phyloP scores from a whole-genome alignment of 164 flowering plant genomes.

The Aristolochia fimbriata region DNA sequence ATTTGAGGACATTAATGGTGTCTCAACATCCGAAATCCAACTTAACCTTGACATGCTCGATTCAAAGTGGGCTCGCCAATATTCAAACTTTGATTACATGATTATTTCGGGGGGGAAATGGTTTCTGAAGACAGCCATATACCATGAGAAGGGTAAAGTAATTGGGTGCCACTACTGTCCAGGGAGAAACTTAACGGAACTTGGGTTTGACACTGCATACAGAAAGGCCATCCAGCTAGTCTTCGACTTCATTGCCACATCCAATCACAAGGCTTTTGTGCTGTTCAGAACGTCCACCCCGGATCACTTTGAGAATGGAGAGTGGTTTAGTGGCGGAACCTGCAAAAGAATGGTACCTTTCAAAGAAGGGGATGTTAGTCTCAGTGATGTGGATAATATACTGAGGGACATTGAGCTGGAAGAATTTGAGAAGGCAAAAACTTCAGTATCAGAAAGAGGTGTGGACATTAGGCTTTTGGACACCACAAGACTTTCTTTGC shows the following conservation, averaged over 20 bases:
- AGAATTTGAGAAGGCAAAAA: constrained; percentile 41
- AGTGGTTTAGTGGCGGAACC: constrained; percentile 81
- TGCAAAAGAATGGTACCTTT: constrained; percentile 52
- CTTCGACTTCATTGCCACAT: constrained; percentile 23
- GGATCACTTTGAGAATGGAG: constrained; percentile 88
- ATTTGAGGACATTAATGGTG: constrained; percentile 76
- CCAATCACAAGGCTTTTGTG: constrained; percentile 39
- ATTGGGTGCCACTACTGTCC: constrained; percentile 83
- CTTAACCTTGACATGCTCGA: constrained; percentile 75
- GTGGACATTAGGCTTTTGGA: constrained; percentile 60
- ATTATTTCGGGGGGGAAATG: constrained; percentile 83
- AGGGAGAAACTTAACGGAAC: constrained; percentile 46
- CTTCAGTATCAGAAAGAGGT: constrained; percentile 15
- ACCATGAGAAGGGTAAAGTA: constrained; percentile 46
- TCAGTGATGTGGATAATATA: constrained; percentile 29
- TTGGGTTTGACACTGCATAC: constrained; percentile 58
- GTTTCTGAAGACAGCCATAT: constrained; percentile 80
- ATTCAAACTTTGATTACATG: constrained; percentile 44
- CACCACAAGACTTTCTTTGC: constrained; percentile 40
- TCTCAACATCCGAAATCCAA: constrained; percentile 56
- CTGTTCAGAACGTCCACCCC: constrained; percentile 73
- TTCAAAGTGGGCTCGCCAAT: constrained; percentile 45
- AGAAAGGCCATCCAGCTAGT: constrained; percentile 34
- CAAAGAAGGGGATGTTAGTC: constrained; percentile 50
- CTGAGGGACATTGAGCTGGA: constrained; percentile 51